Evolutionary conservation across 331 rosid genomes (phyloP), one percentile per base, ranked within the genome.

Genomic region (Phaseolus coccineus): DNA sequence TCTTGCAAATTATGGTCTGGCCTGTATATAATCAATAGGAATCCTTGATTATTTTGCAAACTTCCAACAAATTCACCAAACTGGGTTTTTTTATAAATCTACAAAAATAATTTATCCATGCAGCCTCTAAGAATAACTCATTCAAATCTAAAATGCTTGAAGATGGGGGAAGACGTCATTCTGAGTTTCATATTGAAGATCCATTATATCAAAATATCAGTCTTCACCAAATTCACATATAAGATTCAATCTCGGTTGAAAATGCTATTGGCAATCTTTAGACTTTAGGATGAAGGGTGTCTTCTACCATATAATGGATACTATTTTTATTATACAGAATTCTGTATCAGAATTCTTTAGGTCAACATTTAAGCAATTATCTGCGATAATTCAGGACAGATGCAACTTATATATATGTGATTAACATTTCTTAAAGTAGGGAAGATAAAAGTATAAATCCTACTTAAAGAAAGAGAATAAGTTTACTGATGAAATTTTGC

Each of bases 1-100:
- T 96, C 99, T 87, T 96, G 99, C 86, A 96, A 81, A 89, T 96
- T 96, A 86, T 96, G 98, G 87, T 96, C 99, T 59, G 98, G 97
- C 97, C 99, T 96, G 94, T 79, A 84, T 33, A 85, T 51, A 80
- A 68, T 58, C 69, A 80, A 55, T 6, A 71, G 64, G 56, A 77
- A 78, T 67, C 69, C 64, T 61, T 27, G 55, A 63, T 73, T 63
- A 68, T 27, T 59, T 19, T 14, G 30, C 56, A 22, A 35, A 67
- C 61, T 57, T 56, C 35, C 16, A 16, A 61, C 16, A 64, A 40
- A 68, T 62, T 62, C 73, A 66, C 24, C 14, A 73, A 31, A 51
- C 35, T 65, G 15, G 40, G 7, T 53, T 11, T 8, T 61, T 61
- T 30, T 50, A 59, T 70, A 35, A 33, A 14, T 62, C 63, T 16